Base-by-base conservation (phyloP, 345 rosid species). In the Hibiscus mutabilis region DNA sequence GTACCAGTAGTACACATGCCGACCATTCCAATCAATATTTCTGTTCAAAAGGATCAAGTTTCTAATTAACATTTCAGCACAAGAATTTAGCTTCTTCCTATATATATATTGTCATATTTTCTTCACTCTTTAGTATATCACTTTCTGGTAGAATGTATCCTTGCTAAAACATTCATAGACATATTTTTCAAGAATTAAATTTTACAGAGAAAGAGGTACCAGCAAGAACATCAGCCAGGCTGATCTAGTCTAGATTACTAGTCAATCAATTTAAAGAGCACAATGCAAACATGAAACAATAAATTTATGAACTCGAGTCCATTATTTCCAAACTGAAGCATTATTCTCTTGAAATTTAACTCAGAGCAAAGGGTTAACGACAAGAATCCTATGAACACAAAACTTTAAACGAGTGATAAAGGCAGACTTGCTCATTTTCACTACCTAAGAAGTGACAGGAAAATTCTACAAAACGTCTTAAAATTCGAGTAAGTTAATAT, bases 71-170 rank as follows among this genome's bases (percentile, higher is more conserved):
- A 40, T 44, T 44, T 29, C n/a, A 1, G 55, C 15, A 66, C 19
- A 44, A 66, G 53, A 66, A 44, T 66, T 42, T 42, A 66, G 33
- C 53, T 44, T 40, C 44, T 40, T 61, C 66, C 47, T 61, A 33
- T 6, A 6, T 18, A 6, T 18, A 40, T 16, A 44, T 44, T 14
- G 33, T 11, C 35, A 64, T 13, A 13, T 44, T 44, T 63, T 46
- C 19, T 44, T 49, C 29, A 44, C 33, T 21, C 53, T 14, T 12
- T 42, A 42, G 55, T 65, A 21, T 47, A 22, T 49, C 33, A 13
- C 55, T 14, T 65, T 14, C 22, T 0, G 55, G 35, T 44, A 22
- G 35, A 65, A 40, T 37, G 44, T 37, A 37, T 37, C 44, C 44
- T 37, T 9, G 11, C 7, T 37, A 37, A 40, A 40, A 40, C 46